Base-by-base conservation (phyloP, 78 protist species). In the Polysphondylium violaceum region DNA sequence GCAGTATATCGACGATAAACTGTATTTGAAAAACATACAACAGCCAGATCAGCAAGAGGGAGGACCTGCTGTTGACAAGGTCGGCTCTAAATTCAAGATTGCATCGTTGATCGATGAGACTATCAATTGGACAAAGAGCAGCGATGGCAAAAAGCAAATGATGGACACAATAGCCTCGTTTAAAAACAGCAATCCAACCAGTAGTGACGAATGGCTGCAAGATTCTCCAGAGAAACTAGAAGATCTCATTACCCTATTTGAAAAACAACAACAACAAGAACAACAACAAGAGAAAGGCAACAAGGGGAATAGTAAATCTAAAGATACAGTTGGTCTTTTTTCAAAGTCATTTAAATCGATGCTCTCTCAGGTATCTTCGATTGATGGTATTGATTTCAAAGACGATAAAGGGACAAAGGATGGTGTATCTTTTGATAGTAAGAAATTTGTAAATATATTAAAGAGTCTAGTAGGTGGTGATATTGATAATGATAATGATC, bases 161-260 rank as follows among this genome's bases (percentile, higher is more conserved):
- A n/a, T n/a, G n/a, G n/a, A n/a, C n/a, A n/a, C n/a, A n/a, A n/a
- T n/a, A n/a, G n/a, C n/a, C n/a, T n/a, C n/a, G n/a, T n/a, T n/a
- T n/a, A n/a, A n/a, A n/a, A n/a, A n/a, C n/a, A n/a, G n/a, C n/a
- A n/a, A n/a, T n/a, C n/a, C n/a, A n/a, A n/a, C n/a, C n/a, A n/a
- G n/a, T n/a, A n/a, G 68, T n/a, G 91, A 83, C 43, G 36, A 83
- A 31, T 83, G 75, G 72, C 27, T 83, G 68, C 60, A 83, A 33
- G 53, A 83, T 31, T 43, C 56, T n/a, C 91, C 79, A 14, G 38
- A 61, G 21, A 51, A 67, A 71, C 44, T 69, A 31, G 91, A 83
- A 33, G 91, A 83, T 69, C 58, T 83, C 29, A n/a, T 83, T 17
- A 17, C 40, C 19, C 81, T 69, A 31, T 83, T 83, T 33, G 77